phyloP scores from a whole-genome alignment of 768 basidiomycete species.

The Tephrocybe sp. region DNA sequence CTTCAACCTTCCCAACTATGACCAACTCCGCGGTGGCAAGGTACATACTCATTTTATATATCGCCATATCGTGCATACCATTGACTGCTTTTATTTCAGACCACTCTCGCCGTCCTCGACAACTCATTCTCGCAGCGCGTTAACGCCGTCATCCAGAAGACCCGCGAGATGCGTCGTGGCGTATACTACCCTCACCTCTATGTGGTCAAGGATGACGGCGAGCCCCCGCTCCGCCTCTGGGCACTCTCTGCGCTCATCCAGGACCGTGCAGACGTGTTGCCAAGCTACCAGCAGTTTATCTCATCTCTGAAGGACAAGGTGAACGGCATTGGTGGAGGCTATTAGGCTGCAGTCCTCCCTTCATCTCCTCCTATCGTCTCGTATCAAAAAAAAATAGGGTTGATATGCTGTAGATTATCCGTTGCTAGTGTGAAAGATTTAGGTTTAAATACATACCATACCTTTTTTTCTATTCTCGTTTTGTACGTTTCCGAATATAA shows the following conservation, averaged over 20 bases:
- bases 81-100: constrained; percentile 41
- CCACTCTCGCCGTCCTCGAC: constrained; percentile 85
- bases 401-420: constrained; percentile 13
- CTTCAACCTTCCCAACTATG: constrained; percentile 87
- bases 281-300: constrained; percentile 96
- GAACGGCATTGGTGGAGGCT: constrained; percentile 23
- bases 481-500: constrained; percentile 9
- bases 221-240: constrained; percentile 93
- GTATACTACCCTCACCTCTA: constrained; percentile 94
- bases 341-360: constrained; percentile 6
- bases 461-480: constrained; percentile 10
- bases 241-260: constrained; percentile 93
- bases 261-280: constrained; percentile 91
- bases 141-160: constrained; percentile 92
- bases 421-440: constrained; percentile 12
- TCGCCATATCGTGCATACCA: not conserved
- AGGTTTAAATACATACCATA: constrained; percentile 18
- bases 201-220: constrained; percentile 97
- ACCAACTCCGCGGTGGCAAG: constrained; percentile 92
- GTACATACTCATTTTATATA: constrained; percentile 36
- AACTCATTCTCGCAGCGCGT: constrained; percentile 96
- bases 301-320: constrained; percentile 79
- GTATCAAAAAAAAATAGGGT: constrained; percentile 1
- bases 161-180: constrained; percentile 89
- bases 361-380: not conserved